Base-by-base conservation (phyloP, 441 rosid genomes). In the Bocquillonia castaneifolia region DNA sequence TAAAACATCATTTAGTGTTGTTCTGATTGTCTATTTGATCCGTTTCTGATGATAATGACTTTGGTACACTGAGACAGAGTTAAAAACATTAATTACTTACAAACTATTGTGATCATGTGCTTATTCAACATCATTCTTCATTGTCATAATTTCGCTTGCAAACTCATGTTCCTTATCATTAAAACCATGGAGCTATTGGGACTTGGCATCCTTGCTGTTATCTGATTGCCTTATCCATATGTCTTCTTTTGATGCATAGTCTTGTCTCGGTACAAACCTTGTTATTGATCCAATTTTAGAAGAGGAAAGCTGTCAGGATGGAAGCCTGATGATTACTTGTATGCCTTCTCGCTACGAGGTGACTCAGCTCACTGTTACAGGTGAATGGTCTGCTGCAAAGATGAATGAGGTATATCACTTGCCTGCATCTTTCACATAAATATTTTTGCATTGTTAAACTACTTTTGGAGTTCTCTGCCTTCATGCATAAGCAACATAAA, bases 251-350 rank as follows among this genome's bases (percentile, higher is more conserved):
- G 63, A 42, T 32, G 52, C 14, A 39, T 74, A 91, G 97, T 85
- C 89, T 72, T 85, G 84, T 79, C 81, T 86, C 15, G 92, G 92
- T 3, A 77, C 78, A 74, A 86, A 78, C 78, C 85, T 89, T 40
- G 75, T 89, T 63, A 91, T 91, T 18, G 92, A 89, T 80, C 92
- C 96, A 3, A 71, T 85, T 66, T 72, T 68, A 44, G 92, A 87
- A 76, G 92, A 89, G 80, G 97, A 89, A 84, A 78, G 85, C 69
- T 85, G 74, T 72, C 93, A 89, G 79, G 97, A 87, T 55, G 93
- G 90, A 66, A 84, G 89, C 80, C 53, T 89, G 26, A 75, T 82
- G 89, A 74, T 91, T 64, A 81, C 93, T 29, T 86, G 81, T 68
- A 86, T 91, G 97, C 92, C 96, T 57, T 87, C 92, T 54, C 88